Evolutionary conservation across 2,329 filamentous ascomycete genomes (phyloP).

Genomic region (Ophioceras dolichostomum): DNA sequence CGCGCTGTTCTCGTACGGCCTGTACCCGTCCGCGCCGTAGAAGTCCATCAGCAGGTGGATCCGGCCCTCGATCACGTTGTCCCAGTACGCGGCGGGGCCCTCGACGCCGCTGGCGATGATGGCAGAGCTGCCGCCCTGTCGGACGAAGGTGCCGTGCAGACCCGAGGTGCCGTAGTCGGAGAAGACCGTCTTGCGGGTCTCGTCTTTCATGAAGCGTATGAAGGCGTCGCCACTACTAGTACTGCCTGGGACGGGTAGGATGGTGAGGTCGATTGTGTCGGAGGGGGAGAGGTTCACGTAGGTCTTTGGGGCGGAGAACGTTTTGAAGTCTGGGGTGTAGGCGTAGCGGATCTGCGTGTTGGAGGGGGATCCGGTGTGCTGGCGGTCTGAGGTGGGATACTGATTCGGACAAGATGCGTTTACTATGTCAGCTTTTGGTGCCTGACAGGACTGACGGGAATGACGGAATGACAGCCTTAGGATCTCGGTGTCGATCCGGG

Average conservation of each 20-base stretch:
- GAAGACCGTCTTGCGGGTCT: conserved; percentile 37
- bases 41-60: conserved; percentile 37
- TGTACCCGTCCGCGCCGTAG: conserved; percentile 33
- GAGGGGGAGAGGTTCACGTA: conserved; percentile 35
- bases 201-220: conserved; percentile 43
- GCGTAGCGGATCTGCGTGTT: conserved; percentile 38
- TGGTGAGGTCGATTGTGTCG: conserved; percentile 43
- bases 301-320: conserved; percentile 35
- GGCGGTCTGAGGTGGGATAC: conserved; percentile 32
- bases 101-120: conserved; percentile 29
- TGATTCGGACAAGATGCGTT: conserved; percentile 10
- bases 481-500: too few relatives aligned
- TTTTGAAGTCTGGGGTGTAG: conserved; percentile 41
- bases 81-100: conserved; percentile 29
- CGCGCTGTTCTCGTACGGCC: conserved; percentile 32
- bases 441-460: too few relatives aligned
- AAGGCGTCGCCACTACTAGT: conserved; percentile 20
- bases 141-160: conserved; percentile 37
- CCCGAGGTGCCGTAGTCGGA: conserved; percentile 33
- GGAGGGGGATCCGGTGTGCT: conserved; percentile 32
- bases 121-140: conserved; percentile 28
- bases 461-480: too few relatives aligned
- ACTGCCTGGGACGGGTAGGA: conserved; percentile 29
- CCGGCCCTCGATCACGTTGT: conserved; percentile 24
- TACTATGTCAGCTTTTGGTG: background rate